These are phyloP conservation scores for Aspergillus proliferans DNA, from an alignment of 2,329 filamentous ascomycete species.

Conservation along the genomic window DNA sequence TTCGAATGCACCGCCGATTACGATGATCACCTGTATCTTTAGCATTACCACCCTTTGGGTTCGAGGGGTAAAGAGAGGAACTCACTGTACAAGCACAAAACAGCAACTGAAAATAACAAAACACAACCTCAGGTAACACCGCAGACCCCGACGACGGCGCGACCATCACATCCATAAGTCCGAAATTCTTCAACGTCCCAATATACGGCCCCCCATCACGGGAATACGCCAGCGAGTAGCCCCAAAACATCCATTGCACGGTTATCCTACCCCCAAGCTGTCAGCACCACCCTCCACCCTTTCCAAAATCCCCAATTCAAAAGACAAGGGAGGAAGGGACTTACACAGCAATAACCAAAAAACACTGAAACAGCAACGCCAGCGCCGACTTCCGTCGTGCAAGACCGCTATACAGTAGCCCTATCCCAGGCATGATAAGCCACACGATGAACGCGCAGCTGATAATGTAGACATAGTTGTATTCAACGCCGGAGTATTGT, in stretches of 20 bases:
- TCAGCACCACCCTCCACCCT: neutral
- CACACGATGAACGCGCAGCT: constrained; percentile 58
- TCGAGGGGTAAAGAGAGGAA: neutral
- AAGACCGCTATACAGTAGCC: constrained; percentile 59
- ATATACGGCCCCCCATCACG: constrained; percentile 57
- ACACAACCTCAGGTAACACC: constrained; percentile 58
- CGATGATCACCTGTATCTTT: constrained; percentile 51
- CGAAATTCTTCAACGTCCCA: constrained; percentile 56
- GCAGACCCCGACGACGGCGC: constrained; percentile 55
- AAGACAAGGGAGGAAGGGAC: constrained; percentile 1
- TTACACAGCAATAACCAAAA: constrained; percentile 53
- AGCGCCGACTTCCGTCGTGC: constrained; percentile 58
- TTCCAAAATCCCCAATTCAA: neutral
- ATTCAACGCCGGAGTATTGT: constrained; percentile 55
- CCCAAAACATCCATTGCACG: constrained; percentile 58
- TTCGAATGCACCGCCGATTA: constrained; percentile 59
- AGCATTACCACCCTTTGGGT: neutral
- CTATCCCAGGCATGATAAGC: constrained; percentile 62
- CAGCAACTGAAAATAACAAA: constrained; percentile 60
- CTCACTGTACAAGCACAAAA: constrained; percentile 48
- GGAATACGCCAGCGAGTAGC: constrained; percentile 58
- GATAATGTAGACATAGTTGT: constrained; percentile 54
- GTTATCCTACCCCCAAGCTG: constrained; percentile 22
- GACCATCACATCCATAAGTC: constrained; percentile 54
- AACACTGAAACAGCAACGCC: constrained; percentile 56